Conservation (phyloP, 352 stramenopile species). For the Blastocystis sp. region DNA sequence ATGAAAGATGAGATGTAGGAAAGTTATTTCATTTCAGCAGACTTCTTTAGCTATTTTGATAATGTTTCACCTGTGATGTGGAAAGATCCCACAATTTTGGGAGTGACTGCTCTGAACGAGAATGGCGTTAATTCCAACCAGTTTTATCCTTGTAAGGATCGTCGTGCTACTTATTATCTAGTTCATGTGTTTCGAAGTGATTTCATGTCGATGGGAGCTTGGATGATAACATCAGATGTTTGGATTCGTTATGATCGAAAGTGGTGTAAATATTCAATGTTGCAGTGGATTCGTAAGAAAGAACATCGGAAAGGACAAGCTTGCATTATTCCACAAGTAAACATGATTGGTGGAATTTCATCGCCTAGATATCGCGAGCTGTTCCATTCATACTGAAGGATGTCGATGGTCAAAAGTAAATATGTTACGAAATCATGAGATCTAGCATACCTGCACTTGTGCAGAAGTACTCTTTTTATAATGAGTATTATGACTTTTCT, state of each 20-base stretch:
- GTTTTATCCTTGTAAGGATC: background rate
- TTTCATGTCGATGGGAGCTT: slow-evolving; percentile 83
- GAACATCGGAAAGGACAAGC: slow-evolving; percentile 71
- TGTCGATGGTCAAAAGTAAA: slow-evolving; percentile 71
- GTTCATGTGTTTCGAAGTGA: slow-evolving; percentile 72
- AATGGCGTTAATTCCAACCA: slow-evolving; percentile 56
- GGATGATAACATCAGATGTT: slow-evolving; percentile 77
- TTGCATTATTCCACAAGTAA: slow-evolving; percentile 77
- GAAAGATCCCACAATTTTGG: slow-evolving; percentile 71
- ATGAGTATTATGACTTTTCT: slow-evolving; percentile 70
- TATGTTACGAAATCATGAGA: background rate
- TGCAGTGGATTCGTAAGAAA: slow-evolving; percentile 81
- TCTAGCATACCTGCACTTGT: too few species aligned
- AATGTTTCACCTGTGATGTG: slow-evolving; percentile 76
- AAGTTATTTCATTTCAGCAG: slow-evolving; percentile 71
- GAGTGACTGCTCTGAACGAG: slow-evolving; percentile 67
- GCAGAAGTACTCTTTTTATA: slow-evolving; percentile 64
- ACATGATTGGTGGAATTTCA: background rate
- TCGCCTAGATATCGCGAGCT: slow-evolving; percentile 71
- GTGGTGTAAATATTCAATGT: slow-evolving; percentile 79
- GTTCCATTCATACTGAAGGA: slow-evolving; percentile 78
- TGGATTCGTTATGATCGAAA: slow-evolving; percentile 73
- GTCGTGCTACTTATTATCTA: background rate
- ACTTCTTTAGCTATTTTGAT: slow-evolving; percentile 83
- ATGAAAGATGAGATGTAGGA: too few species aligned